Base-by-base conservation (phyloP, 2,329 filamentous ascomycete genomes). In the Fusarium nanum region DNA sequence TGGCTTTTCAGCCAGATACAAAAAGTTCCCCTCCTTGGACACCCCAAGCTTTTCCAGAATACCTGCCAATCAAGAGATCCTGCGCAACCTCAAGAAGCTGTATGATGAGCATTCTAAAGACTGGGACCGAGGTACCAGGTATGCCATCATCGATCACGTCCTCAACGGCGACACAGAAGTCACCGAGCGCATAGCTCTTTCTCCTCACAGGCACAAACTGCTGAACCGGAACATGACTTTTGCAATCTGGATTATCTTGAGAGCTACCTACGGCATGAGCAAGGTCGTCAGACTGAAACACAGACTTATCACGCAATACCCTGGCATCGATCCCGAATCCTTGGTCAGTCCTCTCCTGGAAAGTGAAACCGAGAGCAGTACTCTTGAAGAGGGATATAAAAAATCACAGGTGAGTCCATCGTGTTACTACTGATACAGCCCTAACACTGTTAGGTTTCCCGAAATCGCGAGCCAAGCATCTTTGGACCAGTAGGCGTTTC, bases 81-180 rank as follows among this genome's bases (percentile, higher is more conserved):
- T 48, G 16, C 11, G 14, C 4, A 25, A 23, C 5, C 16, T 60
- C 20, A 60, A 48, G 23, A 5, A 27, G 3, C 13, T 48, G 14
- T 60, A 54, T 22, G 32, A 60, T 11, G 12, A 47, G 1, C 27
- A 56, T 20, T 56, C 57, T 22, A 14, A 56, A 10, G 6, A 25
- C n/a, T 60, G 57, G 57, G 57, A 60, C 23, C 11, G 14, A 7
- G 42, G n/a, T 4, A 60, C 50, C 6, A 44, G 54, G 18, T 22
- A 22, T 14, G 14, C 16, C 3, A 48, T 60, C 34, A 41, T 56
- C 4, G 22, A 56, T 4, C 27, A 34, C n/a, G 14, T 56, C 18
- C 13, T 27, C 1, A 30, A 42, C 11, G 32, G 56, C 7, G 27
- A 53, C 3, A 25, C 28, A 7, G 28, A 32, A 14, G n/a, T 56